These are phyloP conservation scores for Fusarium continuum DNA, from an alignment of 2,329 filamentous ascomycete species.

Conservation along the genomic window DNA sequence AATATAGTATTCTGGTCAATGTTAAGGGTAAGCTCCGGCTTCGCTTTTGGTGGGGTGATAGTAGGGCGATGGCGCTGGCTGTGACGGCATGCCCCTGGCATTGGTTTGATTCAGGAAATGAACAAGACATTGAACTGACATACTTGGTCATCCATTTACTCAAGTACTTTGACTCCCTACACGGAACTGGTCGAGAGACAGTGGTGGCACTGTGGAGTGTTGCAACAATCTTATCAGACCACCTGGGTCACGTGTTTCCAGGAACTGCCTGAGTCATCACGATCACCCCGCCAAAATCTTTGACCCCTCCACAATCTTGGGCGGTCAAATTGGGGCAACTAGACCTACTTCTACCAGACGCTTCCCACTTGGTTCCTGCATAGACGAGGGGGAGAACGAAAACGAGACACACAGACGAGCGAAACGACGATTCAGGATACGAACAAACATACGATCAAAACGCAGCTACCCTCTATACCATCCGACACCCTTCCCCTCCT, in stretches of 20 bases:
- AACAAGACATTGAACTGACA: not conserved
- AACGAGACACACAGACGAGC: not conserved
- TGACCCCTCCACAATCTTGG: slow-evolving; percentile 39
- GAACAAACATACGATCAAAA: not conserved
- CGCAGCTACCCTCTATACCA: not conserved
- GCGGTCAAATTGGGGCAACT: slow-evolving; percentile 26
- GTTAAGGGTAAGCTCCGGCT: slow-evolving; percentile 21
- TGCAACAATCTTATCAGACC: not conserved
- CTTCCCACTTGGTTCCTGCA: slow-evolving; percentile 19
- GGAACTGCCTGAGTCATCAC: slow-evolving; percentile 38
- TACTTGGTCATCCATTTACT: too few relatives aligned
- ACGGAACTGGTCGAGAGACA: not conserved
- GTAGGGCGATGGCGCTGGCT: slow-evolving; percentile 10
- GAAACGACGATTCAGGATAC: not conserved
- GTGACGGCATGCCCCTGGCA: not conserved
- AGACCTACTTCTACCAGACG: slow-evolving; percentile 28
- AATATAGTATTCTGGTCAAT: not conserved
- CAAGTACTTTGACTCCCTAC: not conserved
- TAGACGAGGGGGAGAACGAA: slow-evolving; percentile 1
- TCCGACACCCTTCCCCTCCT: not conserved
- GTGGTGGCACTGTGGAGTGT: slow-evolving; percentile 16
- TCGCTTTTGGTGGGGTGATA: slow-evolving; percentile 35
- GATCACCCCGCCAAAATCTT: slow-evolving; percentile 41
- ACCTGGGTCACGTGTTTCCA: slow-evolving; percentile 25
- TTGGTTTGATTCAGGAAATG: not conserved